Percentiles rank a stretch among this genome's conserved stretches.
These are phyloP conservation scores for Sporobolus alterniflorus DNA, from an alignment of 202 grass and related monocot species.

Conservation along the genomic window DNA sequence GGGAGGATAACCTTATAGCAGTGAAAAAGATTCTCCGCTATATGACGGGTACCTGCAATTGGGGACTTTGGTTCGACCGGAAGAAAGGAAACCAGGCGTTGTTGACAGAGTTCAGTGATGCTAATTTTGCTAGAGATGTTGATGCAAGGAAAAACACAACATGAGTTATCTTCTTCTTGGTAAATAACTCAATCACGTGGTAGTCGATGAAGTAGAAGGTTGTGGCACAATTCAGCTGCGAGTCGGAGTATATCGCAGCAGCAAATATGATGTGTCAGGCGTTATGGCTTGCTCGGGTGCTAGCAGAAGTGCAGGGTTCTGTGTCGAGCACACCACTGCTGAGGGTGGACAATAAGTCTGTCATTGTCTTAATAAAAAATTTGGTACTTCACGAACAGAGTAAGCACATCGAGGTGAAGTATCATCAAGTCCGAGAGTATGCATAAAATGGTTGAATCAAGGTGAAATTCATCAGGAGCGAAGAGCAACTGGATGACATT, in stretches of 20 bases:
- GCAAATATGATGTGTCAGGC: not conserved
- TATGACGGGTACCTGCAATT: not conserved
- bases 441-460: too few species aligned
- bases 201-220: not conserved
- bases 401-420: not conserved
- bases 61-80: not conserved
- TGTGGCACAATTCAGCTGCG: not conserved
- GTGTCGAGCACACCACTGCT: not conserved
- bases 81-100: not conserved
- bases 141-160: not conserved
- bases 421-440: not conserved
- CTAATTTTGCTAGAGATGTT: not conserved
- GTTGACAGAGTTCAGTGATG: not conserved
- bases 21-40: not conserved
- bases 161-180: not conserved
- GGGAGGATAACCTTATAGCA: not conserved
- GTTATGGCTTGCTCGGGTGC: not conserved
- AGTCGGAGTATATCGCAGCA: not conserved
- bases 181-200: not conserved
- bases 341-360: not conserved
- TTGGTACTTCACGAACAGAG: not conserved
- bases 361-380: not conserved
- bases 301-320: not conserved
- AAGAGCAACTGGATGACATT: too few species aligned
- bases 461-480: too few species aligned